A percentile compares a stretch with the other conserved stretches of the same genome.
These are phyloP conservation scores for Cicer cuneatum DNA, from an alignment of 306 rosid genomes.

Conservation along the genomic window DNA sequence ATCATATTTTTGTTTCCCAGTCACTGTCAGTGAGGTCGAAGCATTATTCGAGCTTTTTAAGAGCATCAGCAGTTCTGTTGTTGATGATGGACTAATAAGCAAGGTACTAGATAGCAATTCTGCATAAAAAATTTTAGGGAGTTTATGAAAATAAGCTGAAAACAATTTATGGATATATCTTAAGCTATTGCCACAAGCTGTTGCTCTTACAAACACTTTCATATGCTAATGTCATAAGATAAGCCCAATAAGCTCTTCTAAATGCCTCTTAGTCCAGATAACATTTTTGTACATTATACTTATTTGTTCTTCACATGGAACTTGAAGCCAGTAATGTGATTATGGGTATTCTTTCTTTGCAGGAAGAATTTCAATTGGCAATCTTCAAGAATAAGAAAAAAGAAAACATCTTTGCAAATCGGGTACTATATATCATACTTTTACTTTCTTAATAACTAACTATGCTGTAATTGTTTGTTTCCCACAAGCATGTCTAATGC, in stretches of 20 bases:
- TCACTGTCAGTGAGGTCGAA: slow-evolving; percentile 95
- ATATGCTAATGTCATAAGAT: neutral
- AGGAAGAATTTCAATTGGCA: slow-evolving; percentile 98
- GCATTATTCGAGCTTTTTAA: slow-evolving; percentile 91
- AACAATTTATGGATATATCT: neutral
- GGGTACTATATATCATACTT: slow-evolving; percentile 62
- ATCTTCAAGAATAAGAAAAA: slow-evolving; percentile 89
- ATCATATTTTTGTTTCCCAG: slow-evolving; percentile 58
- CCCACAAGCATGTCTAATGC: slow-evolving; percentile 24
- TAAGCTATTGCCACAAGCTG: neutral
- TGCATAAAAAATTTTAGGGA: neutral
- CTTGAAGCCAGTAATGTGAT: slow-evolving; percentile 18
- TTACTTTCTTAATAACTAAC: slow-evolving; percentile 13
- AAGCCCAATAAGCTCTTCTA: neutral
- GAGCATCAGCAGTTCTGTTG: slow-evolving; percentile 94
- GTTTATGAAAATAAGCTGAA: neutral
- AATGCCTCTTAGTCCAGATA: neutral
- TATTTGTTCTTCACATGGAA: slow-evolving; percentile 7
- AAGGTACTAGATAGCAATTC: slow-evolving; percentile 57
- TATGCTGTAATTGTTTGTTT: slow-evolving; percentile 13
- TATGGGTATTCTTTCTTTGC: slow-evolving; percentile 48
- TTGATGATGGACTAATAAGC: slow-evolving; percentile 93
- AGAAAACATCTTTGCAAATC: slow-evolving; percentile 89
- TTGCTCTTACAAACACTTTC: neutral
- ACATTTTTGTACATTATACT: neutral